phyloP scores from a whole-genome alignment of 176 grass and related monocot species.

The Thinopyrum elongatum region DNA sequence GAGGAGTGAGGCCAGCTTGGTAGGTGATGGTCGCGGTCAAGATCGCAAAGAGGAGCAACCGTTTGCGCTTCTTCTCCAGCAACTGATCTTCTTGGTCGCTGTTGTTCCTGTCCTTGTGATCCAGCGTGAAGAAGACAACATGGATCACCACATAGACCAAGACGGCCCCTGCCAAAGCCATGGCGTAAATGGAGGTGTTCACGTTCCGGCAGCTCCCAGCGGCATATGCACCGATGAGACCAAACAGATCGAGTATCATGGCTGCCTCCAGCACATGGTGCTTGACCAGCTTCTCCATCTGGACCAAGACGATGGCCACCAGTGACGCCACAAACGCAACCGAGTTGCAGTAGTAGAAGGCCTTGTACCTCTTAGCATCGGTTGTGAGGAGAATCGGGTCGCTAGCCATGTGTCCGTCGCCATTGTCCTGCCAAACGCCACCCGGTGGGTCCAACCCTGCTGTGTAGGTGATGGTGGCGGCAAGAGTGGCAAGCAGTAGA shows the following conservation, averaged over 20 bases:
- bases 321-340: constrained; percentile 44
- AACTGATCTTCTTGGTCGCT: neutral
- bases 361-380: neutral
- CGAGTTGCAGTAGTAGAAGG: constrained; percentile 52
- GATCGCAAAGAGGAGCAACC: constrained; percentile 41
- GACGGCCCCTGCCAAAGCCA: constrained; percentile 22
- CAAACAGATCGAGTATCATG: constrained; percentile 44
- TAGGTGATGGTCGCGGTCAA: constrained; percentile 44
- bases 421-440: constrained; percentile 31
- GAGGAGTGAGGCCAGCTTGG: constrained; percentile 52
- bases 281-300: neutral
- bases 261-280: neutral
- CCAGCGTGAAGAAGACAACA: constrained; percentile 31
- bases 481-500: constrained; percentile 52
- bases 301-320: constrained; percentile 30
- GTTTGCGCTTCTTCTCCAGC: constrained; percentile 9
- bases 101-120: neutral
- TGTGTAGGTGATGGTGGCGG: constrained; percentile 42
- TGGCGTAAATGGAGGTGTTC: constrained; percentile 25
- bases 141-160: constrained; percentile 36
- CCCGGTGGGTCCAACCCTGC: constrained; percentile 51
- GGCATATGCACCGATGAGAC: constrained; percentile 37
- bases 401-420: neutral
- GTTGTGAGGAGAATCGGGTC: constrained; percentile 36
- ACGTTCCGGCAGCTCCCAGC: constrained; percentile 37